Evolutionary conservation across 75 land plant species (phyloP), one percentile per base, ranked within the genome.

Genomic region (Sequoia sempervirens): DNA sequence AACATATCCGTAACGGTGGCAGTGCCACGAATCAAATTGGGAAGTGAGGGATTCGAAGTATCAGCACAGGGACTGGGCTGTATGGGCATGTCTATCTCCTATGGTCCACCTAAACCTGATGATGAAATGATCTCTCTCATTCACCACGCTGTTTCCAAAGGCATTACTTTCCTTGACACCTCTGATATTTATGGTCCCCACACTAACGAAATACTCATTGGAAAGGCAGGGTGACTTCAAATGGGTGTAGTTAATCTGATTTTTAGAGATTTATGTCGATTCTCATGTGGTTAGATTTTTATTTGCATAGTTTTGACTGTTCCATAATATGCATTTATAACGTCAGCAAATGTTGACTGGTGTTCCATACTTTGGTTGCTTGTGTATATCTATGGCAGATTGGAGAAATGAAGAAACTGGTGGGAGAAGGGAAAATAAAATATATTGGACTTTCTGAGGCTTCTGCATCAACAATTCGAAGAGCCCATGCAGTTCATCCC

Each of bases 91-190:
- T 87, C 92, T 40, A 85, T 78, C 69, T 76, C 45, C 84, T 90
- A 90, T 81, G 92, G 94, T 18, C 88, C 90, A 1, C 86, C 88
- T 28, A 89, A 89, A 82, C 87, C 94, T 47, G 91, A 91, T 3
- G 32, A 83, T 3, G 91, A 91, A 58, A 87, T 91, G 89, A 89
- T 91, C 64, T 69, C 75, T 26, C 89, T 92, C 64, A 90, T 92
- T 40, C 90, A 76, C 84, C 87, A 92, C 45, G 94, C 94, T 53
- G 85, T 92, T 84, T n/a, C 47, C 64, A 78, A 79, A 46, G 90
- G 90, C 75, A 81, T 92, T 87, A 92, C 92, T 56, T 87, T 90
- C 79, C 88, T 93, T 75, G 94, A 93, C 86, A 91, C 94, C 78
- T 87, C 94, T 45, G 92, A 93, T 50, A 20, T 87, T 72, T 93